phyloP scores from a whole-genome alignment of 768 basidiomycete genomes.

The Naganishia vaughanmartiniae region DNA sequence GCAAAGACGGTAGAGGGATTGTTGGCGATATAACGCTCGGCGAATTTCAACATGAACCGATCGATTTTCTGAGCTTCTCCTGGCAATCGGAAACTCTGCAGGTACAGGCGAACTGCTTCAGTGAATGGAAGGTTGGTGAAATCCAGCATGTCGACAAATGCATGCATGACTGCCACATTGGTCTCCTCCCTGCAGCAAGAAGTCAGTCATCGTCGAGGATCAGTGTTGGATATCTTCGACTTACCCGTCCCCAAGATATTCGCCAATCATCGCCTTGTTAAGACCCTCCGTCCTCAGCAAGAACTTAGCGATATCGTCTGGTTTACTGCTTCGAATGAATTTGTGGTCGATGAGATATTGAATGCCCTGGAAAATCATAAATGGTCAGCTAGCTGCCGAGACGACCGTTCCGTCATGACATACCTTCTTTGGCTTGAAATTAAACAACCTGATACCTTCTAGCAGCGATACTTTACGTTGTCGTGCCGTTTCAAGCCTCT shows the following conservation, averaged over 20 bases:
- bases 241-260: conserved; percentile 95
- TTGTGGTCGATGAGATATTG: conserved; percentile 83
- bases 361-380: conserved; percentile 63
- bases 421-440: conserved; percentile 96
- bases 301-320: conserved; percentile 79
- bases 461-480: conserved; percentile 90
- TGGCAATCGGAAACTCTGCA: conserved; percentile 94
- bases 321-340: conserved; percentile 70
- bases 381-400: neutral
- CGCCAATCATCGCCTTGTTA: conserved; percentile 93
- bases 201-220: neutral
- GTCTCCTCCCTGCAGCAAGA: conserved; percentile 66
- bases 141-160: conserved; percentile 89
- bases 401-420: conserved; percentile 39
- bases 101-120: conserved; percentile 80
- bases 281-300: conserved; percentile 84
- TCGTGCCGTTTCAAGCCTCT: conserved; percentile 88
- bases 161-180: conserved; percentile 93
- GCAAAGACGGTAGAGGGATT: conserved; percentile 82
- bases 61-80: conserved; percentile 99
- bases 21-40: conserved; percentile 88
- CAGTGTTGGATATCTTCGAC: conserved; percentile 43
- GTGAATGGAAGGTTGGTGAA: conserved; percentile 78
- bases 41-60: conserved; percentile 97
- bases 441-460: conserved; percentile 96